Conservation (phyloP, 148 eudicot species). For the Camellia lanceoleosa region DNA sequence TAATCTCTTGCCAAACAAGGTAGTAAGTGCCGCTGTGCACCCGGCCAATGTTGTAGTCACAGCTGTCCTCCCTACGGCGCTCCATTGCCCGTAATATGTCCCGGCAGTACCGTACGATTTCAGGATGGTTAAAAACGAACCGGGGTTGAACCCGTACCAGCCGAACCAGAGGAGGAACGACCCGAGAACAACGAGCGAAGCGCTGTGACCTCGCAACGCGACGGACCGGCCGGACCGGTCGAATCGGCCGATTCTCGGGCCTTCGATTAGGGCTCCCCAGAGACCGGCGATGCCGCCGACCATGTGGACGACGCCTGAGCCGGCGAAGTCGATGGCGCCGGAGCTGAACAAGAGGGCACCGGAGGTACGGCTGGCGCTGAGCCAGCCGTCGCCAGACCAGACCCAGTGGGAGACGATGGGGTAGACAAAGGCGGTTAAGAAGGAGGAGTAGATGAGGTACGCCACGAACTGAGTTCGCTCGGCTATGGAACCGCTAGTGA, state of each 20-base stretch:
- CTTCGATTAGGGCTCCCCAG: constrained; percentile 44
- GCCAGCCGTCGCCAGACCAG: constrained; percentile 46
- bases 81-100: constrained; percentile 41
- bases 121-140: constrained; percentile 35
- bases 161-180: constrained; percentile 49
- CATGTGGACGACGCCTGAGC: constrained; percentile 54
- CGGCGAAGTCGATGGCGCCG: constrained; percentile 45
- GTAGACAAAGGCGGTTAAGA: constrained; percentile 45
- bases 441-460: constrained; percentile 41
- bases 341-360: constrained; percentile 31
- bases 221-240: constrained; percentile 36
- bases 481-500: constrained; percentile 46
- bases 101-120: constrained; percentile 27
- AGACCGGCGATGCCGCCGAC: constrained; percentile 47
- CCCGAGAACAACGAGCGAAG: constrained; percentile 37
- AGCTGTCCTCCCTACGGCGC: constrained; percentile 45
- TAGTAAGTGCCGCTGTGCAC: constrained; percentile 39
- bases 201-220: constrained; percentile 34
- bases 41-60: constrained; percentile 54
- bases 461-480: constrained; percentile 50
- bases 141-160: constrained; percentile 50
- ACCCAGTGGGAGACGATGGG: constrained; percentile 45
- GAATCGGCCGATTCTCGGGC: constrained; percentile 41
- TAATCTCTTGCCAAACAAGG: constrained; percentile 34
- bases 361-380: constrained; percentile 24